phyloP scores from a whole-genome alignment of 1,284 basidiomycete species.

The Coniophora puteana region DNA sequence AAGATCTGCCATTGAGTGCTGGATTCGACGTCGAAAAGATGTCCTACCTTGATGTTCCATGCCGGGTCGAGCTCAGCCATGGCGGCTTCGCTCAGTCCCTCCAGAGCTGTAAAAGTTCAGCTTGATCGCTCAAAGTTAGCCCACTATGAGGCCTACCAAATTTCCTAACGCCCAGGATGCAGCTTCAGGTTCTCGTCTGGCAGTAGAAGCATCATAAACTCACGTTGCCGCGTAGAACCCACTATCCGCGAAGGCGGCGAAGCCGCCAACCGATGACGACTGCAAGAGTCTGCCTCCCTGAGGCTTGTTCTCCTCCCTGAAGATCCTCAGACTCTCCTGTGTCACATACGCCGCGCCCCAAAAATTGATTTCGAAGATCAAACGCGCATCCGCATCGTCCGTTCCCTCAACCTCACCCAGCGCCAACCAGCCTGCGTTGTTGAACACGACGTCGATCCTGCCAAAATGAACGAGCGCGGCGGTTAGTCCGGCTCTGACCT shows the following conservation, averaged over 20 bases:
- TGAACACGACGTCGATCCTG: slow-evolving; percentile 39
- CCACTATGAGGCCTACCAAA: too few species aligned
- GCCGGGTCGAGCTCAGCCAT: slow-evolving; percentile 21
- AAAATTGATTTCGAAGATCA: slow-evolving; percentile 35
- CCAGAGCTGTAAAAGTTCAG: slow-evolving; percentile 19
- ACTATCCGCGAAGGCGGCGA: slow-evolving; percentile 13
- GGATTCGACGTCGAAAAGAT: too few species aligned
- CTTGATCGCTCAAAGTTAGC: background rate
- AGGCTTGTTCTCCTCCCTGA: slow-evolving; percentile 33
- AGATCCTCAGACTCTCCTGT: slow-evolving; percentile 27
- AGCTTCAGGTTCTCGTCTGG: slow-evolving; percentile 27
- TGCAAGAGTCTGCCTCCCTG: slow-evolving; percentile 28
- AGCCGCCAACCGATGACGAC: slow-evolving; percentile 15
- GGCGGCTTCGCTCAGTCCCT: slow-evolving; percentile 25
- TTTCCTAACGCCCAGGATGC: too few species aligned
- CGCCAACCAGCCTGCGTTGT: slow-evolving; percentile 35
- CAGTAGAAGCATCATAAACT: slow-evolving; percentile 17
- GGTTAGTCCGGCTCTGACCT: slow-evolving; percentile 20
- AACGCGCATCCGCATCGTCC: slow-evolving; percentile 24
- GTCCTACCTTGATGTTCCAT: slow-evolving; percentile 29
- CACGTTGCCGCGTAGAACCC: slow-evolving; percentile 27
- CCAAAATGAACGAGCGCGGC: slow-evolving; percentile 30
- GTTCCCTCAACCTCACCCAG: slow-evolving; percentile 20
- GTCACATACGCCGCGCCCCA: slow-evolving; percentile 32
- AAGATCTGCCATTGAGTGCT: too few species aligned